Base-by-base conservation (phyloP, 352 stramenopile species). In the Phytophthora crassamura region DNA sequence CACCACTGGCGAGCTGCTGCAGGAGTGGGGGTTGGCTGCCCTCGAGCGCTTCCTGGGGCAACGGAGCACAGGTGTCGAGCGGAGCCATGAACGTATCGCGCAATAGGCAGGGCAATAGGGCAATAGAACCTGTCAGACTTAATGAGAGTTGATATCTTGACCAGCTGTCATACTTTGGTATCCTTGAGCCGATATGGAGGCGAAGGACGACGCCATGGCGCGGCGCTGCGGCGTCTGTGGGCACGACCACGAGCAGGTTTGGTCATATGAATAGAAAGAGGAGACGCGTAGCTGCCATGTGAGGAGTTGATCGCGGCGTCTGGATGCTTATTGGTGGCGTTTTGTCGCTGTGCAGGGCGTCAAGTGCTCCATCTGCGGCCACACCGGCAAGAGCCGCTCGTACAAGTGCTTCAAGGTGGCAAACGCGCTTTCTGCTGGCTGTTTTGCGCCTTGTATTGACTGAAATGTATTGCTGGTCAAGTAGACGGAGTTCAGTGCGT, bases 301-400 rank as follows among this genome's bases (percentile, higher is more conserved):
- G 18, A 64, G 9, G 11, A 15, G 55, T 45, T n/a, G 12, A 55
- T 36, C 5, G 36, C 28, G 57, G 46, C n/a, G 28, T 53, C 47
- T 38, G 25, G 34, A 38, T 38, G 18, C 18, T 57, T 54, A 55
- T 36, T 33, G 18, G 18, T 45, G 35, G 39, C 1, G 42, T 64
- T 45, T 18, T 11, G 40, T n/a, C 32, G 16, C 41, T 10, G 9
- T 51, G 34, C 34, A 92, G 84, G 76, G 72, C 16, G 41, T 72
- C 28, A 90, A 89, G 58, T 92, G 81, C 62, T 35, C 63, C 3
- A 64, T 92, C 43, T 92, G 84, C 49, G 84, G 84, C 5, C 84
- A 92, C 58, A 87, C 59, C 0, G 84, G 84, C 63, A 89, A 87
- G 71, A 89, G 84, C 57, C 75, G 80, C 18, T 67, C 75, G n/a